These are phyloP conservation scores for Rhizophlyctis rosea DNA, from an alignment of 192 early-diverging fungal species.

Conservation along the genomic window DNA sequence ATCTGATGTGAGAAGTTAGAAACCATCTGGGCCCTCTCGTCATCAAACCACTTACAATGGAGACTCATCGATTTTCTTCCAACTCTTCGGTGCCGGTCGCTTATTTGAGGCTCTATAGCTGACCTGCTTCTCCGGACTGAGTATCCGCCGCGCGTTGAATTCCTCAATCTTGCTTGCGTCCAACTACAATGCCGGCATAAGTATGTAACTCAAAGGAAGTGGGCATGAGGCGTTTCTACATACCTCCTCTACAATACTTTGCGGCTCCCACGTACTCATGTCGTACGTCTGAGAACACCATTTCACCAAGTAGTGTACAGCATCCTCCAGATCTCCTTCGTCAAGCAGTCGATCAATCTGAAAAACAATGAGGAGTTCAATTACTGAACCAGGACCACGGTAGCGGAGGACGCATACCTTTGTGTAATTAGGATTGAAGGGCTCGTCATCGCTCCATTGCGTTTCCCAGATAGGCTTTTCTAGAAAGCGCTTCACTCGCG, in stretches of 20 bases:
- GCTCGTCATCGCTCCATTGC: conserved; percentile 57
- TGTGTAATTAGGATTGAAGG: conserved; percentile 62
- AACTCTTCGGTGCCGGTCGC: conserved; percentile 46
- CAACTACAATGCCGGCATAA: conserved; percentile 37
- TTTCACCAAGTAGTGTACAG: conserved; percentile 71
- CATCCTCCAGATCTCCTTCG: conserved; percentile 67
- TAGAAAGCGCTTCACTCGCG: conserved; percentile 72
- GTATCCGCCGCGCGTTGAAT: conserved; percentile 58
- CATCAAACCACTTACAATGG: conserved; percentile 38
- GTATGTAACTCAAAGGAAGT: too few relatives aligned
- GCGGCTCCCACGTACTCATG: conserved; percentile 68
- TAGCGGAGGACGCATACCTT: too few relatives aligned
- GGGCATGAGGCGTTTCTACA: not conserved
- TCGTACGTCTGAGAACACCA: conserved; percentile 74
- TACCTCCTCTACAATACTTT: conserved; percentile 53
- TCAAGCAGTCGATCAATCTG: conserved; percentile 80
- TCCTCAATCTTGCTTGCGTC: conserved; percentile 64
- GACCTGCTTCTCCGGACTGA: conserved; percentile 47
- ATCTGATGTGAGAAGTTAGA: conserved; percentile 23
- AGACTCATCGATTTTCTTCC: conserved; percentile 57
- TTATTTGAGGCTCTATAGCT: conserved; percentile 31
- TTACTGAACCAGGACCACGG: too few relatives aligned
- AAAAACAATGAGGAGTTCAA: not conserved
- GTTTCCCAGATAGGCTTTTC: conserved; percentile 56
- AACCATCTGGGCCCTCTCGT: not conserved